Conservation (phyloP, 177 flowering plant genomes). For the Telopea speciosissima region DNA sequence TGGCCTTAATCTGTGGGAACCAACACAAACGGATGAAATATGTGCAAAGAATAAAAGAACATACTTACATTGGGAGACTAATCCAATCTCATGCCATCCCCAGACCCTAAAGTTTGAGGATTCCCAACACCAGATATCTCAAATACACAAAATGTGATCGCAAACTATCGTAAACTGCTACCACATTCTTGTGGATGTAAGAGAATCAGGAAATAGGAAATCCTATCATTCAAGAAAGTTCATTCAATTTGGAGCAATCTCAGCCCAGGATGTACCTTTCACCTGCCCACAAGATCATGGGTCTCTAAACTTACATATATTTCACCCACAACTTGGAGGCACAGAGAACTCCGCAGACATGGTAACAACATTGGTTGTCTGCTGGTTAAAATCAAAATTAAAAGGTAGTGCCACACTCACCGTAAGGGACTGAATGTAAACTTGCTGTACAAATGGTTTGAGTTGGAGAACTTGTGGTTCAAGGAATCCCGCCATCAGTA, state of each 20-base stretch:
- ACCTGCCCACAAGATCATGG: not conserved
- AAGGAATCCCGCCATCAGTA: constrained; percentile 67
- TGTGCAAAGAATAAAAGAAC: not conserved
- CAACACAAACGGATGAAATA: not conserved
- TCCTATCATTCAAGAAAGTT: not conserved
- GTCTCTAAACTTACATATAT: not conserved
- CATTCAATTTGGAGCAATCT: not conserved
- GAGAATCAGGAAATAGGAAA: not conserved
- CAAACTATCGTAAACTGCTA: too few relatives aligned
- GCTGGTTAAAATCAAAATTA: not conserved
- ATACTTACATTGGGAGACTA: not conserved
- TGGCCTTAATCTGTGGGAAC: constrained; percentile 35
- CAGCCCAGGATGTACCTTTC: not conserved
- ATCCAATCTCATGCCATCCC: not conserved
- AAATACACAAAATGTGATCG: too few relatives aligned
- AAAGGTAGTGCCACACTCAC: not conserved
- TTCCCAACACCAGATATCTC: too few relatives aligned
- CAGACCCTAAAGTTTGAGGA: not conserved
- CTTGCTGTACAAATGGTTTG: constrained; percentile 25
- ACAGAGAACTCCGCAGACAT: too few relatives aligned
- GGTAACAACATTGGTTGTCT: too few relatives aligned
- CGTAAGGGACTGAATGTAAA: constrained; percentile 28
- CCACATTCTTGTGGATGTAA: not conserved
- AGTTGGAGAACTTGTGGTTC: constrained; percentile 41
- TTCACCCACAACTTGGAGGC: too few relatives aligned